Evolutionary conservation across 495 filamentous ascomycete genomes (phyloP).

Genomic region (Parathielavia appendiculata): DNA sequence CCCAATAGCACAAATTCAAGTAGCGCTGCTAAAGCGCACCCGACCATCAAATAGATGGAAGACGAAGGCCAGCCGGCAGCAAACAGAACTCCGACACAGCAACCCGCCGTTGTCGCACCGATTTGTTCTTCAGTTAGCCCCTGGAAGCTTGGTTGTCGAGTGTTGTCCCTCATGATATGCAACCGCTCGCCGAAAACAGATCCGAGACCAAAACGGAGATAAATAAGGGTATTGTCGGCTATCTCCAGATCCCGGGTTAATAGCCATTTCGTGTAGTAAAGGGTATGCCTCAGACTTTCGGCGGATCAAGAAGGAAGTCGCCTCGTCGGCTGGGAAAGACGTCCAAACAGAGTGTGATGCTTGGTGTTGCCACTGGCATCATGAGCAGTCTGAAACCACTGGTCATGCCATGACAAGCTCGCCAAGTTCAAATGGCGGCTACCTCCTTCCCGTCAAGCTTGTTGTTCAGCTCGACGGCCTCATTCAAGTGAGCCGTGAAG

Average conservation of each 20-base stretch:
- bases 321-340: not conserved
- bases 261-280: not conserved
- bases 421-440: constrained; percentile 2
- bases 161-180: constrained; percentile 8
- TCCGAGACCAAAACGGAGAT: constrained; percentile 7
- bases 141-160: not conserved
- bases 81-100: not conserved
- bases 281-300: not conserved
- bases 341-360: constrained; percentile 4
- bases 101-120: not conserved
- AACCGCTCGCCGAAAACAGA: constrained; percentile 6
- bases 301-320: constrained; percentile 3
- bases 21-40: not conserved
- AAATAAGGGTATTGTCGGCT: constrained; percentile 11
- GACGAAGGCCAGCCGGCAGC: not conserved
- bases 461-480: constrained; percentile 22
- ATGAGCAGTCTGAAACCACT: not conserved
- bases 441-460: constrained; percentile 8
- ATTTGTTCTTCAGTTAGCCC: not conserved
- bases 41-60: not conserved
- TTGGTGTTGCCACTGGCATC: too few relatives aligned
- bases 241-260: constrained; percentile 3
- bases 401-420: not conserved
- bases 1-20: not conserved
- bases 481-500: constrained; percentile 26